Percentiles rank a stretch among this genome's conserved stretches.
Conservation (phyloP, 352 stramenopile species). For the Phytophthora constricta region DNA sequence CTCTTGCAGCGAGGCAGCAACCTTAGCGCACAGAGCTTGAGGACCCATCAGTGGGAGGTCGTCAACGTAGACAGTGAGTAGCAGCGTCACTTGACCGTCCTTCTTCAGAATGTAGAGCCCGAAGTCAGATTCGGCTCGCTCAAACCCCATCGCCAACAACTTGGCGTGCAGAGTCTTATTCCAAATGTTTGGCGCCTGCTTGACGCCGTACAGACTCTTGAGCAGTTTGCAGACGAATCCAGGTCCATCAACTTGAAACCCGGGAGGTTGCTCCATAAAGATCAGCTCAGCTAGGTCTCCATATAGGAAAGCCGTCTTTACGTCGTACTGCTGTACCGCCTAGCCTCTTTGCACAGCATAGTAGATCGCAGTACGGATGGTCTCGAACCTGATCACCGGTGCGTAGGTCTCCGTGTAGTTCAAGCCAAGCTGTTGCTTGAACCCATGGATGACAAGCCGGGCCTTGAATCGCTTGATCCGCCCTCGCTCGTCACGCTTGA, state of each 20-base stretch:
- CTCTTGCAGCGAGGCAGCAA: constrained; percentile 12
- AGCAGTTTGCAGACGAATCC: constrained; percentile 4
- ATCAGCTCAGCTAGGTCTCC: constrained; percentile 15
- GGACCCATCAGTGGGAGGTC: constrained; percentile 10
- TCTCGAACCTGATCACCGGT: constrained; percentile 23
- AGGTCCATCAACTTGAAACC: constrained; percentile 4
- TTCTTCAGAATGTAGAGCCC: constrained; percentile 12
- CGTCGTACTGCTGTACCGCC: too few relatives aligned
- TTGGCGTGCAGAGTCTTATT: constrained; percentile 19
- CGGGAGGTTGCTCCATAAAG: constrained; percentile 23
- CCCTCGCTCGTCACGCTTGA: constrained; percentile 8
- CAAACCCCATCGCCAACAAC: neutral
- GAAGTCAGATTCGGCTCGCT: constrained; percentile 10
- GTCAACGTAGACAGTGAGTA: constrained; percentile 23
- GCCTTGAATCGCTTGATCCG: constrained; percentile 18
- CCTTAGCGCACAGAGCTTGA: neutral
- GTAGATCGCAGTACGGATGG: constrained; percentile 10
- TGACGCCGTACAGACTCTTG: constrained; percentile 20
- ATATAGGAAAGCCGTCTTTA: constrained; percentile 20
- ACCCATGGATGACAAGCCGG: too few relatives aligned
- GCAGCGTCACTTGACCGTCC: constrained; percentile 1
- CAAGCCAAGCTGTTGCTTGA: constrained; percentile 13
- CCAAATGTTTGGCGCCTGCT: constrained; percentile 21
- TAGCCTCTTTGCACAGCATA: constrained; percentile 2
- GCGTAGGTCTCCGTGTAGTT: constrained; percentile 13